Evolutionary conservation across 2,329 filamentous ascomycete species (phyloP).

Genomic region (Calonectria pteridis): DNA sequence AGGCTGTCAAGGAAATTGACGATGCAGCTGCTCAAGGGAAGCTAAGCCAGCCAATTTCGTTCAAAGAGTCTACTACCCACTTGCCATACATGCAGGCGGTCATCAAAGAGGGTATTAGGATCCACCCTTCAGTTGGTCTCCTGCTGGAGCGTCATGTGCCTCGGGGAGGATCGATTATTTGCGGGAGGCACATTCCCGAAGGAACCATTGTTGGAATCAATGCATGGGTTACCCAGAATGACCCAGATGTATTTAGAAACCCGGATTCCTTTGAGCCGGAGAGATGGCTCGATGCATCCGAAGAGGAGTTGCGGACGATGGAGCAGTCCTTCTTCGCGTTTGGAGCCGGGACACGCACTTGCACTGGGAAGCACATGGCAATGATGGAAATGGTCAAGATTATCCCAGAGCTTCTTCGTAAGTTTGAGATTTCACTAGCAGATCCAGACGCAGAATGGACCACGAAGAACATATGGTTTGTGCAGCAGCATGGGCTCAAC

Average conservation of each 20-base stretch:
- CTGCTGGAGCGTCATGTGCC: conserved; percentile 62
- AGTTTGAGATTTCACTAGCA: conserved; percentile 12
- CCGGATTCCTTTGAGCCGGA: conserved; percentile 53
- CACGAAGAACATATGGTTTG: conserved; percentile 25
- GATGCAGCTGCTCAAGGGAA: conserved; percentile 18
- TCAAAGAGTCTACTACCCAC: conserved; percentile 54
- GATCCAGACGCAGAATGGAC: conserved; percentile 7
- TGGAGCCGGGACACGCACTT: conserved; percentile 55
- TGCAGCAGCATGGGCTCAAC: conserved; percentile 18
- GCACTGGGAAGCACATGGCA: conserved; percentile 57
- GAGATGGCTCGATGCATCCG: conserved; percentile 52
- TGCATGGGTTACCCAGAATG: conserved; percentile 50
- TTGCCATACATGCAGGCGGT: conserved; percentile 66
- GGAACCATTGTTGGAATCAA: conserved; percentile 52
- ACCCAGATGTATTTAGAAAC: conserved; percentile 48
- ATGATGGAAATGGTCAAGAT: conserved; percentile 52
- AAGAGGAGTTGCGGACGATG: conserved; percentile 43
- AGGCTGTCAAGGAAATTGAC: conserved; percentile 39
- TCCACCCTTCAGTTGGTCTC: conserved; percentile 62
- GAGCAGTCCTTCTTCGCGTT: conserved; percentile 48
- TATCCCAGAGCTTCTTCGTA: conserved; percentile 13
- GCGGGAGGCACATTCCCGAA: conserved; percentile 46
- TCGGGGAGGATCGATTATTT: conserved; percentile 55
- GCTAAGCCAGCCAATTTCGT: conserved; percentile 43
- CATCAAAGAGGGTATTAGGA: conserved; percentile 64